Evolutionary conservation across 2,329 filamentous ascomycete genomes (phyloP), one percentile per base, ranked within the genome.

Genomic region (Magnaporthiopsis incrustans): DNA sequence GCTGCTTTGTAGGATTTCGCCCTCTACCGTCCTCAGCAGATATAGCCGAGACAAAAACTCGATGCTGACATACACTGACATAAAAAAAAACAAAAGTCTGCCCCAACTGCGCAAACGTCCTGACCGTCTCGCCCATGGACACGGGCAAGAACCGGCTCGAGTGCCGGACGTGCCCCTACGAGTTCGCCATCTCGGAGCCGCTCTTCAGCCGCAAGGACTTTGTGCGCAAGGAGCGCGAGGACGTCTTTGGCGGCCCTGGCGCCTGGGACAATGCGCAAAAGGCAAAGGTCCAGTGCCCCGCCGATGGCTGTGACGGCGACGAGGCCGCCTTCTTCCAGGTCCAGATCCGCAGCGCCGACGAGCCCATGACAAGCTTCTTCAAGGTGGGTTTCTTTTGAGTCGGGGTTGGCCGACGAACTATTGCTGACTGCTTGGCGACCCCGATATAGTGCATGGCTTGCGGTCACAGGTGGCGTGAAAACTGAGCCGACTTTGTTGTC

Each of bases 281-380:
- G 82, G 87, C 87, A 35, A 81, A 84, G 64, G 89, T 89, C 61
- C 91, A 95, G 82, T 99, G 95, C 76, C 87, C 90, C 32, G 87
- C 87, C 67, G 87, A 92, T 57, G 83, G 83, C 64, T 99, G 95
- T 80, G 83, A 90, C 72, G 92, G 92, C 67, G 83, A 86, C 66
- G 87, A 92, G 79, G 95, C 95, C 4, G 96, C 93, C 68, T 98
- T 94, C 80, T 96, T 93, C 81, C 92, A 97, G 81, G 87, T 98
- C 70, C 95, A 99, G 83, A 98, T 98, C 78, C 88, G 95, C 70
- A 96, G 92, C 81, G 95, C 95, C 63, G 95, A 99, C 78, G 95
- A 99, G 82, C 95, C 95, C 66, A 97, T 97, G 90, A 99, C 95
- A 69, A 94, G 88, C 66, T 98, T 98, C 77, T 96, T 89, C 78